Conservation (phyloP, 2,329 filamentous ascomycete species). For the Cordyceps cateniannulata region DNA sequence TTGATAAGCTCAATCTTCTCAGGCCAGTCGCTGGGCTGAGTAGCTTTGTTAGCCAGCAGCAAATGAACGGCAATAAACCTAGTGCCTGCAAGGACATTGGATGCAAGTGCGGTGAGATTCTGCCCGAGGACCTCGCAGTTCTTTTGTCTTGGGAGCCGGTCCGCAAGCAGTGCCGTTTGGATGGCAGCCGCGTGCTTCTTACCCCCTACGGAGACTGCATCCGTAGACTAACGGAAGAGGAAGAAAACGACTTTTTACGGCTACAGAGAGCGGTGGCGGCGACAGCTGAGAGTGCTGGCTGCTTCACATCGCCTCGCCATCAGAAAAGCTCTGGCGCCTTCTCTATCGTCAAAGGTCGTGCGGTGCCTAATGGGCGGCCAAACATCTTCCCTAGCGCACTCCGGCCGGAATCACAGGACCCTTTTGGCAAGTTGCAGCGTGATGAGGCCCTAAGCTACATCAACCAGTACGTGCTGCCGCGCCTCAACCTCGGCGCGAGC, state of each 20-base stretch:
- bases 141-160: slow-evolving; percentile 53
- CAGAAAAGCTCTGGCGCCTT: slow-evolving; percentile 49
- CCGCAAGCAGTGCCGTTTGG: slow-evolving; percentile 49
- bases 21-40: slow-evolving; percentile 25
- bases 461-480: slow-evolving; percentile 61
- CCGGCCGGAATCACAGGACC: slow-evolving; percentile 46
- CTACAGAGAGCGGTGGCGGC: slow-evolving; percentile 55
- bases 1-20: slow-evolving; percentile 32
- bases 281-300: slow-evolving; percentile 44
- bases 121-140: slow-evolving; percentile 44
- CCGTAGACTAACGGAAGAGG: slow-evolving; percentile 60
- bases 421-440: slow-evolving; percentile 58
- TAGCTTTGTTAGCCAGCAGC: neutral
- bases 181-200: slow-evolving; percentile 62
- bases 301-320: slow-evolving; percentile 51
- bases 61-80: slow-evolving; percentile 16
- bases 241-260: slow-evolving; percentile 64
- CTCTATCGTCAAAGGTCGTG: slow-evolving; percentile 56
- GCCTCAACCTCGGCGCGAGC: slow-evolving; percentile 46
- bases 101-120: slow-evolving; percentile 35
- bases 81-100: slow-evolving; percentile 30
- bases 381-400: slow-evolving; percentile 51
- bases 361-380: slow-evolving; percentile 57
- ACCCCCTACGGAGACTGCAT: slow-evolving; percentile 72
- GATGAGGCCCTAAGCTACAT: slow-evolving; percentile 63